Evolutionary conservation across 164 flowering plant species (phyloP), one percentile per base, ranked within the genome.

Genomic region (Amborella trichopoda): DNA sequence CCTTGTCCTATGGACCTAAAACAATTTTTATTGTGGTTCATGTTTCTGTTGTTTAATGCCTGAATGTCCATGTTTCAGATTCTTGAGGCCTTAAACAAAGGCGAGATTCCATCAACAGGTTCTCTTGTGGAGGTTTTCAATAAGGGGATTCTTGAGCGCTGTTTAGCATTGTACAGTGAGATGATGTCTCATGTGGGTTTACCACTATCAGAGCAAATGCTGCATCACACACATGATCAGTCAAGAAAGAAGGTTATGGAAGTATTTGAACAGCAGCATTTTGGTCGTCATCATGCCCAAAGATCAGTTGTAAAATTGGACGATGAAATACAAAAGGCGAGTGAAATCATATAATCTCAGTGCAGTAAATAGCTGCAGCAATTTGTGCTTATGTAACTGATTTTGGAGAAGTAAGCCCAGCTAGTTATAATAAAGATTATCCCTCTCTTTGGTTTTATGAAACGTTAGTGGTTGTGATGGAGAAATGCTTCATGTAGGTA

Each of bases 101-200:
- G 99, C 57, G 96, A 93, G 70, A 93, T 93, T 59, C 99, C 99
- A 48, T 82, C 99, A 23, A 88, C 99, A 42, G 99, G 96, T 13
- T 88, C 96, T 28, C 87, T 93, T 39, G 96, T 93, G 19, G 99
- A 93, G 71, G 74, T 88, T 62, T 93, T 93, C 64, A 93, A 93
- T 34, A 93, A 85, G 68, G 84, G 71, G 44, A 83, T 93, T 52
- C 75, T 88, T 32, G 96, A 93, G 54, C 75, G 81, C 46, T 93
- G 99, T 60, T 58, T 80, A 56, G 88, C 84, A 66, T 58, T 88
- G 44, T 93, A 93, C 67, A 71, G 26, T 62, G 78, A 77, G 43
- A 68, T 62, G 55, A 79, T 93, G 77, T 59, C 53, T 36, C 52
- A 40, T 36, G n/a, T 93, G 59, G 28, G 34, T 28, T 70, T 93